Evolutionary conservation across 1,284 basidiomycete genomes (phyloP), one percentile per base, ranked within the genome.

Genomic region (Boletellus deceptivus): DNA sequence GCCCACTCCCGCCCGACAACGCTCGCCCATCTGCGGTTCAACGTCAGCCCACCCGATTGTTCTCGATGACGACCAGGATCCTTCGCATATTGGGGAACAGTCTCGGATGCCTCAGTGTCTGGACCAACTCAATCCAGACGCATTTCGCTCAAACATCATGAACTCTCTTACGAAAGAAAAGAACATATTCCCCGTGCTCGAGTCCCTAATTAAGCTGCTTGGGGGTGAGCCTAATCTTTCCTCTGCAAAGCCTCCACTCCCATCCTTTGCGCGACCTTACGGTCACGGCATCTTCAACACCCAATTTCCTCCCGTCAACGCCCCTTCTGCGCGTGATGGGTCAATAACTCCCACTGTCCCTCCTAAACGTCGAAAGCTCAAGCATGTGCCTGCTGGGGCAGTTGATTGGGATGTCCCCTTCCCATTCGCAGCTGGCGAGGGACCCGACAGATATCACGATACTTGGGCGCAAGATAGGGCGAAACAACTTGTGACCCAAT

Each of bases 321-420:
- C 37, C 14, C 3, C 25, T 4, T 18, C 50, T 16, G 2, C 42
- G n/a, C 8, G 33, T 16, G 41, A 40, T 25, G 17, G 8, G 7
- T 48, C 43, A 7, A 43, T 45, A 48, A 45, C 45, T 49, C 24
- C 50, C 43, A 29, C 56, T 29, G 24, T 59, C 31, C 62, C 69
- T 4, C 44, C 58, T 11, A 89, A 89, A 65, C 78, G 78, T 48
- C 77, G 86, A 38, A 86, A 79, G 57, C 71, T 89, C 8, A 75
- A 74, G 50, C 67, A 72, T 10, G 86, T 90, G 4, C 87, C 87
- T 34, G 87, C 87, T 24, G 87, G 88, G 9, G 88, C 88, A 7
- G 74, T 66, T 4, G 86, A 89, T 62, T 90, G 88, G 88, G 85
- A 89, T 58, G 77, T 89, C 0, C 88, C 87, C 1, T 90, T 84